Conservation (phyloP, 352 stramenopile species). For the Globisporangium acanthophoron region DNA sequence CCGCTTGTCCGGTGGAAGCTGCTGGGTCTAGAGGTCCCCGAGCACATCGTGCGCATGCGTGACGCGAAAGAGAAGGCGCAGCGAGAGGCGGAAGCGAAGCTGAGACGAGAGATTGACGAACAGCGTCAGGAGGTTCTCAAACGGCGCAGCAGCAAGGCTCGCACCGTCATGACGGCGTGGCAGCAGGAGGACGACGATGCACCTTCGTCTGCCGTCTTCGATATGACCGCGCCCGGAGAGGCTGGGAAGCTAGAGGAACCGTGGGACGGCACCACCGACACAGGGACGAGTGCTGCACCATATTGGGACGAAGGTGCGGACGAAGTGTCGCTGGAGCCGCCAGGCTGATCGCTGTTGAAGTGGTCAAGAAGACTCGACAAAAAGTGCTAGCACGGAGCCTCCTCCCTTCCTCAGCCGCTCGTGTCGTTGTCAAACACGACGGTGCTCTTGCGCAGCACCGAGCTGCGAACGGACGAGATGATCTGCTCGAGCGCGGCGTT, state of each 20-base stretch:
- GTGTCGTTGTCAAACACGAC: conserved; percentile 35
- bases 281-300: too few relatives aligned
- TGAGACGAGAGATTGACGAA: conserved; percentile 16
- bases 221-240: not conserved
- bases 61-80: conserved; percentile 16
- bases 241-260: not conserved
- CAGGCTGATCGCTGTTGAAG: not conserved
- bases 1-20: conserved; percentile 58
- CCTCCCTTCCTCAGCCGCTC: not conserved
- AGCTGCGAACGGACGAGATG: conserved; percentile 31
- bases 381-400: too few relatives aligned
- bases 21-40: conserved; percentile 37
- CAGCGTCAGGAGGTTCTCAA: conserved; percentile 26
- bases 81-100: conserved; percentile 9
- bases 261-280: not conserved
- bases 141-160: conserved; percentile 21
- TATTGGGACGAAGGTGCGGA: not conserved
- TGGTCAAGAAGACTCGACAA: too few relatives aligned
- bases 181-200: conserved; percentile 3
- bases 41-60: conserved; percentile 22
- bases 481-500: conserved; percentile 45
- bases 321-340: not conserved
- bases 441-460: conserved; percentile 49
- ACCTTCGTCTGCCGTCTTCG: not conserved
- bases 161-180: conserved; percentile 25